A percentile compares a stretch with the other conserved stretches of the same genome.
phyloP scores from a whole-genome alignment of 163 green algal species.

The Chlorella variabilis region DNA sequence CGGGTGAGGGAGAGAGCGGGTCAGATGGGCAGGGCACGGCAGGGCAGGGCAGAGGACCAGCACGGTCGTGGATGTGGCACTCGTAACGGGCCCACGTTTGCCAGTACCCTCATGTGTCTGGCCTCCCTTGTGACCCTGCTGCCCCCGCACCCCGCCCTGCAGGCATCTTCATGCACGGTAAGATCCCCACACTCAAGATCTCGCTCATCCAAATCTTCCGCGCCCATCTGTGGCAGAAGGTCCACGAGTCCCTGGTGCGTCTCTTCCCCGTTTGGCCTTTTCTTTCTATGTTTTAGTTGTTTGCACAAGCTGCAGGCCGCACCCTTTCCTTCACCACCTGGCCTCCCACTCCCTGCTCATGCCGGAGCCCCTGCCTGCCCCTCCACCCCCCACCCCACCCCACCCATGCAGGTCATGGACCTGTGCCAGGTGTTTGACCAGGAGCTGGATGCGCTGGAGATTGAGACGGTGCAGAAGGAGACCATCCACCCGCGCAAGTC shows the following conservation, averaged over 20 bases:
- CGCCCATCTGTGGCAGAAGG: constrained; percentile 99
- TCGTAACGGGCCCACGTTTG: too few relatives aligned
- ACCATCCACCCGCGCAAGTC: constrained; percentile 99
- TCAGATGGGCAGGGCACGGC: too few relatives aligned
- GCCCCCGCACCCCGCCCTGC: background rate
- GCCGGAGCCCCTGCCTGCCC: background rate
- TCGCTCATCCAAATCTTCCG: constrained; percentile 99
- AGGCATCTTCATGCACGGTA: constrained; percentile 99
- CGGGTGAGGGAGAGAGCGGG: too few relatives aligned
- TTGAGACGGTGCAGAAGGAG: constrained; percentile 99
- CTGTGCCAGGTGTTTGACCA: constrained; percentile 90
- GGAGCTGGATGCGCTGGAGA: constrained; percentile 99
- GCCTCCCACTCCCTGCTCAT: too few relatives aligned
- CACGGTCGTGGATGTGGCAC: too few relatives aligned
- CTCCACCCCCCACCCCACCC: background rate
- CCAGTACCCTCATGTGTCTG: too few relatives aligned
- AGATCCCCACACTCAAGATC: constrained; percentile 99
- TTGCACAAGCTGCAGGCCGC: too few relatives aligned
- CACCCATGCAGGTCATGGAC: constrained; percentile 30
- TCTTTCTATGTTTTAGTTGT: too few relatives aligned
- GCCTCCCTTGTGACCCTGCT: background rate
- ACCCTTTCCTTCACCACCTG: background rate
- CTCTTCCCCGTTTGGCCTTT: too few relatives aligned
- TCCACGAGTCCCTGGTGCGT: constrained; percentile 96
- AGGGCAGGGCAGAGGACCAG: too few relatives aligned